Evolutionary conservation across 2,329 filamentous ascomycete species (phyloP).

Genomic region (Alternaria infectoria): DNA sequence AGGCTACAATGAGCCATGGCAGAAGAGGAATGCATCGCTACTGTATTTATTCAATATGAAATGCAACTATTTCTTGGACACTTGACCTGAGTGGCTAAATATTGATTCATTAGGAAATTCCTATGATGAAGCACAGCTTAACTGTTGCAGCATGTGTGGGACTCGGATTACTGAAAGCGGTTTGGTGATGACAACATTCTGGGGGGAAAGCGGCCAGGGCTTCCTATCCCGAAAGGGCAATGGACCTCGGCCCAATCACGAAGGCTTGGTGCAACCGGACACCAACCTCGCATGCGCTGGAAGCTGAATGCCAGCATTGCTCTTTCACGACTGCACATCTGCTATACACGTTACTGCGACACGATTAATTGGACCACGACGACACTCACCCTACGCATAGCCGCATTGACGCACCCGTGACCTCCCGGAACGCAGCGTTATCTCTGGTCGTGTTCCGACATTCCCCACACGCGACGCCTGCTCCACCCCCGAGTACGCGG

Average conservation of each 20-base stretch:
- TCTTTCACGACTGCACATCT: not conserved
- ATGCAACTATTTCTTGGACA: not conserved
- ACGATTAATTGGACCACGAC: too few relatives aligned
- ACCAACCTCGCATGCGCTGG: conserved; percentile 16
- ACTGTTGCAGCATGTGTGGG: not conserved
- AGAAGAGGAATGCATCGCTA: not conserved
- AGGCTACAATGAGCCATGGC: not conserved
- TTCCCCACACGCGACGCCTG: conserved; percentile 23
- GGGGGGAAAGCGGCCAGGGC: conserved; percentile 6
- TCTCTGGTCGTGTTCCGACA: not conserved
- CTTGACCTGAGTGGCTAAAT: not conserved
- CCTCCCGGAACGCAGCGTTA: conserved; percentile 8
- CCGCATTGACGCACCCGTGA: conserved; percentile 10
- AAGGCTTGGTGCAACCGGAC: conserved; percentile 1
- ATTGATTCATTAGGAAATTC: too few relatives aligned
- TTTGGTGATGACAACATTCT: not conserved
- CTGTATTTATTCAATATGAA: not conserved
- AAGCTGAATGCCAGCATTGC: not conserved
- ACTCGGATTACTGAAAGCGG: not conserved
- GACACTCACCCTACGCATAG: not conserved
- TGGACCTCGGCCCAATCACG: conserved; percentile 24
- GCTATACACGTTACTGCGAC: not conserved
- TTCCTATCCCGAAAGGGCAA: conserved; percentile 19
- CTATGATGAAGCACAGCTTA: not conserved
- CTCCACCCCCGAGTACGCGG: conserved; percentile 9